Evolutionary conservation across 345 rosid genomes (phyloP).

Genomic region (Heritiera fomes): DNA sequence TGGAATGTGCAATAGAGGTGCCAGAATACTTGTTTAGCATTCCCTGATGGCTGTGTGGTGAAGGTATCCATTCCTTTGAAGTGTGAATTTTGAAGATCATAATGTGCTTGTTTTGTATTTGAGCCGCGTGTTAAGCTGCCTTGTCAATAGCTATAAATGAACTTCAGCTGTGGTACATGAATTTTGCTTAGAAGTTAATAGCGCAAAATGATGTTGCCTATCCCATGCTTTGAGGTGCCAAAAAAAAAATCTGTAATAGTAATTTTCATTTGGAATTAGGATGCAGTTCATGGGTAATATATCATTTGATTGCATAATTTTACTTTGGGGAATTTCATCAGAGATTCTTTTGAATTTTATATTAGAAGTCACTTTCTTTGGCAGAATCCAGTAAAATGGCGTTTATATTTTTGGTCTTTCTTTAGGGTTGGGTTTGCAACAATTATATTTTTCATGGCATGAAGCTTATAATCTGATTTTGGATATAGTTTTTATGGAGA

Average conservation of each 20-base stretch:
- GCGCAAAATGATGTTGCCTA: neutral
- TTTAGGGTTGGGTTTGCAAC: neutral
- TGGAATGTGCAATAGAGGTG: neutral
- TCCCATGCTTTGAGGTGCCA: neutral
- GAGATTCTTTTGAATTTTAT: neutral
- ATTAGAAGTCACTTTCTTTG: neutral
- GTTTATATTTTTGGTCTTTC: neutral
- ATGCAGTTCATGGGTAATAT: neutral
- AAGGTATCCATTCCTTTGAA: neutral
- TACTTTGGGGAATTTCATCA: neutral
- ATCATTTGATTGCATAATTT: neutral
- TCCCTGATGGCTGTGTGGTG: neutral
- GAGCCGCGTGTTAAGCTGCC: neutral
- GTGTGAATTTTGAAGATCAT: neutral
- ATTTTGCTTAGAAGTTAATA: neutral
- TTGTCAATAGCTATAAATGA: neutral
- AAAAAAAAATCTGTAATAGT: neutral
- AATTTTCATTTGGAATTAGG: neutral
- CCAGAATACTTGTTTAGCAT: neutral
- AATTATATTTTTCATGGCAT: too few relatives aligned
- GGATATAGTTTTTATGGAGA: neutral
- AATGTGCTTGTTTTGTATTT: neutral
- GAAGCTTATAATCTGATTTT: neutral
- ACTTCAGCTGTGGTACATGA: neutral
- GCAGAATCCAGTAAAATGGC: neutral